Evolutionary conservation across 129 eudicot genomes (phyloP).

Genomic region (Arctium minus): DNA sequence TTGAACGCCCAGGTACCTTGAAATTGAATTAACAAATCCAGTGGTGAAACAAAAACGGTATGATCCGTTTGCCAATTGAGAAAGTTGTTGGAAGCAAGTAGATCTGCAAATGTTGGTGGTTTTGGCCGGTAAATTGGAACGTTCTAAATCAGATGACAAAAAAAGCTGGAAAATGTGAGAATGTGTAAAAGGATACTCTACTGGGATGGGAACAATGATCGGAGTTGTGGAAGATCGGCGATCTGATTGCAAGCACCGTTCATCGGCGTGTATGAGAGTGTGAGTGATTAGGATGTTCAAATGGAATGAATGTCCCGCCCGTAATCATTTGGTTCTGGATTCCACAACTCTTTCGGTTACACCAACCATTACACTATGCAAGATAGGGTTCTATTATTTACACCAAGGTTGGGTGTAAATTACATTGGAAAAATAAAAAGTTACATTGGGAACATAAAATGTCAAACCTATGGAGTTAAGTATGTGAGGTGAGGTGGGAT

Average conservation of each 20-base stretch:
- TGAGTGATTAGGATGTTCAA: neutral
- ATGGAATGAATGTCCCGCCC: neutral
- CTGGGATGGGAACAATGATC: neutral
- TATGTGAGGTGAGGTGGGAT: too few relatives aligned
- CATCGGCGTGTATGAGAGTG: neutral
- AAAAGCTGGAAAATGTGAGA: neutral
- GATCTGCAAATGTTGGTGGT: neutral
- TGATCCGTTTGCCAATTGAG: neutral
- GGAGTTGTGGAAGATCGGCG: neutral
- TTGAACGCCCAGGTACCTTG: neutral
- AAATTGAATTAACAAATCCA: neutral
- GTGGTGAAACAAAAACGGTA: neutral
- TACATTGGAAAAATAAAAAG: too few relatives aligned
- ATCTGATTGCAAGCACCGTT: conserved; percentile 1
- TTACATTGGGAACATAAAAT: too few relatives aligned
- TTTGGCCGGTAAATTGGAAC: neutral
- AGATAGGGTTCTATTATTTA: too few relatives aligned
- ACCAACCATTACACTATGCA: too few relatives aligned
- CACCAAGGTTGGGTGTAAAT: too few relatives aligned
- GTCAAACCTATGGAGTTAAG: too few relatives aligned
- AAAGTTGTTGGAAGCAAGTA: conserved; percentile 1
- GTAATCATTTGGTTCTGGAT: neutral
- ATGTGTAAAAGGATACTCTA: neutral
- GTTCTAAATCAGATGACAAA: neutral
- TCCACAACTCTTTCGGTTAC: neutral